A percentile compares a stretch with the other conserved stretches of the same genome.
Evolutionary conservation across 306 rosid species (phyloP).

Genomic region (Cyamopsis tetragonoloba): DNA sequence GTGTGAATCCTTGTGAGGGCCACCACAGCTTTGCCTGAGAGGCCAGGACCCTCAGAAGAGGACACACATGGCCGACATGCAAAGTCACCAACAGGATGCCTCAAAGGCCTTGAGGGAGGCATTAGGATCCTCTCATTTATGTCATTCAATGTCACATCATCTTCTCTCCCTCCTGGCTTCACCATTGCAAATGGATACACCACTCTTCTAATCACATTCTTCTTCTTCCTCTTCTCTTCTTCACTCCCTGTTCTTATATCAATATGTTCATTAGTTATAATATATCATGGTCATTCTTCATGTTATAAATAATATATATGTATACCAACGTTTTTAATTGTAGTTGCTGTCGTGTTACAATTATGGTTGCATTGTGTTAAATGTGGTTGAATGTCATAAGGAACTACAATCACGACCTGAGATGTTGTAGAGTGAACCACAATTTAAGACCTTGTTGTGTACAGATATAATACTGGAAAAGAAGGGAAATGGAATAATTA

Average conservation of each 20-base stretch:
- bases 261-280: conserved; percentile 3
- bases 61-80: conserved; percentile 95
- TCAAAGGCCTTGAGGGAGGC: conserved; percentile 85
- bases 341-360: too few relatives aligned
- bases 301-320: too few relatives aligned
- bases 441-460: too few relatives aligned
- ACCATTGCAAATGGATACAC: conserved; percentile 93
- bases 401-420: too few relatives aligned
- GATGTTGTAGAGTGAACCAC: too few relatives aligned
- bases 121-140: conserved; percentile 84
- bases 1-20: conserved; percentile 91
- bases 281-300: too few relatives aligned
- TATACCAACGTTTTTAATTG: too few relatives aligned
- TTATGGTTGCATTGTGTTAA: too few relatives aligned
- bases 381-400: too few relatives aligned
- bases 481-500: background rate
- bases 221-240: conserved; percentile 9
- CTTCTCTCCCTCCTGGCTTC: conserved; percentile 91
- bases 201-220: conserved; percentile 36
- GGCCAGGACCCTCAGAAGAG: conserved; percentile 66
- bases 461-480: too few relatives aligned
- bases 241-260: conserved; percentile 16
- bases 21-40: conserved; percentile 94
- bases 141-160: conserved; percentile 87
- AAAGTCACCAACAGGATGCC: conserved; percentile 92